Base-by-base conservation (phyloP, 192 early-diverging fungal genomes). In the Linnemannia hyalina region DNA sequence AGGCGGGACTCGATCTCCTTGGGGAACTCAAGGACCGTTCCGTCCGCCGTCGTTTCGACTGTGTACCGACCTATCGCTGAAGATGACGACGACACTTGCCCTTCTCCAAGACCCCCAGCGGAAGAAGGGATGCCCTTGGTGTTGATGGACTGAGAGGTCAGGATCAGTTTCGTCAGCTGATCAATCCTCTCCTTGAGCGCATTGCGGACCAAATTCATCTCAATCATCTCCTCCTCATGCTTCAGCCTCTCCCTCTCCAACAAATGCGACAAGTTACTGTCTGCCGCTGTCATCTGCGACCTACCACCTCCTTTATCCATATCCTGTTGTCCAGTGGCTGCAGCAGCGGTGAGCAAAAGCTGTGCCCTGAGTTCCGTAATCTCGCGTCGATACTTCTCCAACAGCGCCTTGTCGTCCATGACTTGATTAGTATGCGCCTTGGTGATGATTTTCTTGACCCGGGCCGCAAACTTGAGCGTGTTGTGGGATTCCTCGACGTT, bases 381-480 rank as follows among this genome's bases (percentile, higher is more conserved):
- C 84, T 97, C 97, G 2, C 89, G 79, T 42, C 92, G 89, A 84
- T 97, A 97, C 82, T 96, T 95, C 73, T 97, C 95, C 23, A 97
- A 73, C 36, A 97, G 83, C 3, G 96, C 96, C 76, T 97, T 96
- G 57, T 97, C 96, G 85, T 97, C 96, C 69, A 91, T 80, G 16
- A 94, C 85, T 76, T 90, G 91, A 88, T 99, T 98, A 55, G 95
- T 94, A 38, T 94, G 90, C 3, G 98, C 97, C 54, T 92, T 92
- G 32, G 95, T 93, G 15, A 92, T 84, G 22, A 99, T 93, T 70
- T 95, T 96, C 83, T 99, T 99, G 46, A 98, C 96, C 3, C 97
- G 91, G 4, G 93, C 90, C 2, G 98, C 98, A 88, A 99, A 99
- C 82, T 99, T 99, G 32, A 99, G 92, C 8, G 98, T 99, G 68